A percentile compares a stretch with the other conserved stretches of the same genome.
Evolutionary conservation across 2,329 filamentous ascomycete species (phyloP).

Genomic region (Elsinoe ampelina): DNA sequence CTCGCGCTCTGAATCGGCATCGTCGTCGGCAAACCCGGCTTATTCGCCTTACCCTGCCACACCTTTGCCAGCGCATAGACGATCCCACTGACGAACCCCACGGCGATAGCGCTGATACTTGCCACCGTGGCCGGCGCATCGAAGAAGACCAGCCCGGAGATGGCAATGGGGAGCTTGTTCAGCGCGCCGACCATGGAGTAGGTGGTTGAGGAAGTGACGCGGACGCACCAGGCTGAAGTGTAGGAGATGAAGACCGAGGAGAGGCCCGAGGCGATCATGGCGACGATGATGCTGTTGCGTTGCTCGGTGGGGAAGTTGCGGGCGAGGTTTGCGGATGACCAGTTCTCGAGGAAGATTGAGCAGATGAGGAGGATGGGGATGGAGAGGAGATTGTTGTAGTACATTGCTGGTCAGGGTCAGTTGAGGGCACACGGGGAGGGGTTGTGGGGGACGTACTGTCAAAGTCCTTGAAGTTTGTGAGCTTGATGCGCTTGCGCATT

Average conservation of each 20-base stretch:
- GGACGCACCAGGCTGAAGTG: slow-evolving; percentile 97
- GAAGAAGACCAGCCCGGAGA: slow-evolving; percentile 92
- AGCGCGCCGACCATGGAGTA: slow-evolving; percentile 98
- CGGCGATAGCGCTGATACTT: slow-evolving; percentile 79
- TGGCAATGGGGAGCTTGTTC: slow-evolving; percentile 93
- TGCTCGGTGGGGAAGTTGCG: slow-evolving; percentile 80
- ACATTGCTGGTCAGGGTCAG: slow-evolving; percentile 64
- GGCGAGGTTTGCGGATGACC: slow-evolving; percentile 73
- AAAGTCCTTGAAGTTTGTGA: slow-evolving; percentile 99
- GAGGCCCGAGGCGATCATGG: slow-evolving; percentile 90
- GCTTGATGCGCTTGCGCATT: slow-evolving; percentile 98
- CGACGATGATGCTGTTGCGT: slow-evolving; percentile 69
- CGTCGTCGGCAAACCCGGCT: slow-evolving; percentile 54
- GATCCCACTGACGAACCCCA: slow-evolving; percentile 86
- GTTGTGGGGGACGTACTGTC: slow-evolving; percentile 62
- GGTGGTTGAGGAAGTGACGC: slow-evolving; percentile 91
- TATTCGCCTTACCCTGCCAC: slow-evolving; percentile 57
- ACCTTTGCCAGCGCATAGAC: slow-evolving; percentile 85
- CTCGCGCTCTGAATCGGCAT: slow-evolving; percentile 57
- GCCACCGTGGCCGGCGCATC: slow-evolving; percentile 85
- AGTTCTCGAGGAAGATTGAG: slow-evolving; percentile 81
- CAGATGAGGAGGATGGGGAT: slow-evolving; percentile 81
- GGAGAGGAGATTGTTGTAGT: slow-evolving; percentile 97
- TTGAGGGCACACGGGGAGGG: neutral
- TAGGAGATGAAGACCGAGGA: slow-evolving; percentile 98